Conservation (phyloP, 2,329 filamentous ascomycete species). For the Sphaerostilbella broomeana region DNA sequence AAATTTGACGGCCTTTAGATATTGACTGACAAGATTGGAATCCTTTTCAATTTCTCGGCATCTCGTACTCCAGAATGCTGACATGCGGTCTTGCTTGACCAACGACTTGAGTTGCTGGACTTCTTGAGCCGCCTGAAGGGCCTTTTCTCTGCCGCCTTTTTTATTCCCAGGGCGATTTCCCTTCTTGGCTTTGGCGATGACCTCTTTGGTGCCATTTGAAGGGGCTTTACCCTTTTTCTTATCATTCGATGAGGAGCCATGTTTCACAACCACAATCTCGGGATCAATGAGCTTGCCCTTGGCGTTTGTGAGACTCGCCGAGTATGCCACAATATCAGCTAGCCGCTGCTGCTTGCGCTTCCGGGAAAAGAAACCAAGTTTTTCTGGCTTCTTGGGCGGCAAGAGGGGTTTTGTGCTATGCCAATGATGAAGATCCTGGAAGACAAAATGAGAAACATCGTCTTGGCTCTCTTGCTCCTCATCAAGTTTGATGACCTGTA, state of each 20-base stretch:
- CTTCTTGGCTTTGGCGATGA: slow-evolving; percentile 11
- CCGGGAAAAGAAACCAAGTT: slow-evolving; percentile 26
- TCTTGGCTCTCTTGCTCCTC: slow-evolving; percentile 16
- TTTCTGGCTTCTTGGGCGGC: slow-evolving; percentile 14
- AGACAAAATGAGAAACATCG: slow-evolving; percentile 28
- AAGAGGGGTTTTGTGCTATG: slow-evolving; percentile 51
- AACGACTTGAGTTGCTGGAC: slow-evolving; percentile 28
- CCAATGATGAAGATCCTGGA: slow-evolving; percentile 52
- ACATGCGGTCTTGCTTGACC: background rate
- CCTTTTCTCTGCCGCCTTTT: slow-evolving; percentile 31
- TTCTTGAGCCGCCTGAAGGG: slow-evolving; percentile 27
- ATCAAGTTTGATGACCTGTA: slow-evolving; percentile 36
- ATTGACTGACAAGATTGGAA: slow-evolving; percentile 35
- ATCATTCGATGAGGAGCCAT: slow-evolving; percentile 11
- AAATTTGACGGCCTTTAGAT: slow-evolving; percentile 43
- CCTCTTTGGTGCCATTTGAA: slow-evolving; percentile 14
- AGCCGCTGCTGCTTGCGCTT: slow-evolving; percentile 57
- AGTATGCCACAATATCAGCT: slow-evolving; percentile 61
- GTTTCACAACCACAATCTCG: slow-evolving; percentile 52
- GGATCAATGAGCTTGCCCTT: slow-evolving; percentile 57
- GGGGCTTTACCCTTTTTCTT: background rate
- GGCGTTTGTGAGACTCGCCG: slow-evolving; percentile 61
- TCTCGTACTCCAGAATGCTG: background rate
- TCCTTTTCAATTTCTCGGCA: slow-evolving; percentile 39
- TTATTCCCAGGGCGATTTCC: slow-evolving; percentile 20